These are phyloP conservation scores for Diaporthe ilicicola DNA, from an alignment of 2,329 filamentous ascomycete species.

Conservation along the genomic window DNA sequence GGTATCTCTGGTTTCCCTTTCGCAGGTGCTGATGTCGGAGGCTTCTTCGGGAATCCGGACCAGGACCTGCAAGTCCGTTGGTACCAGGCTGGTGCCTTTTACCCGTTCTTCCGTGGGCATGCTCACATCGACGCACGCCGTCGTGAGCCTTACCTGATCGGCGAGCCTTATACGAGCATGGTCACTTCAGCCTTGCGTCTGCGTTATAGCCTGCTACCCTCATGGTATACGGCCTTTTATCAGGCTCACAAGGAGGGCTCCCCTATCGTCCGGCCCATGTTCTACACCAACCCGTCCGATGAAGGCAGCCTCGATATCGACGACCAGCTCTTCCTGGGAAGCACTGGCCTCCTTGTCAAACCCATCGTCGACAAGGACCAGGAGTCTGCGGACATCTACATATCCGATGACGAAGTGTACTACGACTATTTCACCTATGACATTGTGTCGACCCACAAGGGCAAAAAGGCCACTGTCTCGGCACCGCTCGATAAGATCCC, in stretches of 20 bases:
- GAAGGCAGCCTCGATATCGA: constrained; percentile 90
- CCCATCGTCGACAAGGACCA: constrained; percentile 84
- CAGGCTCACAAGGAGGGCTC: constrained; percentile 83
- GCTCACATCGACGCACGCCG: constrained; percentile 96
- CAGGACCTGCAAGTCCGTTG: constrained; percentile 91
- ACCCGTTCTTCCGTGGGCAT: constrained; percentile 97
- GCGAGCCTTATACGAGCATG: constrained; percentile 85
- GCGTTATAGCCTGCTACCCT: constrained; percentile 87
- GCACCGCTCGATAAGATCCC: constrained; percentile 89
- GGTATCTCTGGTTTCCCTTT: constrained; percentile 95
- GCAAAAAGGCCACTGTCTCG: constrained; percentile 73
- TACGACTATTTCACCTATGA: constrained; percentile 96
- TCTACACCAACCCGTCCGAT: constrained; percentile 87
- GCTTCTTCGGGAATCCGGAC: constrained; percentile 97
- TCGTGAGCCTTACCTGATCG: constrained; percentile 89
- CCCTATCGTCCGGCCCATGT: constrained; percentile 91
- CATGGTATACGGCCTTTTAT: constrained; percentile 98
- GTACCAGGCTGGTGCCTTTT: constrained; percentile 97
- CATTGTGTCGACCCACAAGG: constrained; percentile 72
- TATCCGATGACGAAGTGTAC: constrained; percentile 89
- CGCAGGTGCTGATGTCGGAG: constrained; percentile 92
- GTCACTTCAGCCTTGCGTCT: constrained; percentile 88
- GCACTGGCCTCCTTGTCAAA: constrained; percentile 90
- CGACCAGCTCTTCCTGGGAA: constrained; percentile 91
- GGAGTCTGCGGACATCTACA: constrained; percentile 79